These are phyloP conservation scores for Talaromyces sp. DNA, from an alignment of 2,329 filamentous ascomycete genomes.

Conservation along the genomic window DNA sequence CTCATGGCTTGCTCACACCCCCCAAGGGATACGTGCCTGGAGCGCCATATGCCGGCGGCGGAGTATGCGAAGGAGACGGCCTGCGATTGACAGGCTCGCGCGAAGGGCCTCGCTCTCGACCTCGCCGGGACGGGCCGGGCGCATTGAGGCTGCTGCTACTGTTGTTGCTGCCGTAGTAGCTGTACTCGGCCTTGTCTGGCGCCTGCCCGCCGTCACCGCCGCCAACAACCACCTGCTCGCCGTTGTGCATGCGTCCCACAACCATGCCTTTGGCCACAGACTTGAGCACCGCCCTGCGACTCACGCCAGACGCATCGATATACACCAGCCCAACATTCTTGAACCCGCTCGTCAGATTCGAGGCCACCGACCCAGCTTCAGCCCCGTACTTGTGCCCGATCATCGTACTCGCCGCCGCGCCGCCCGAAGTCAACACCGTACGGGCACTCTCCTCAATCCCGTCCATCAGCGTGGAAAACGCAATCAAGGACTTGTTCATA, in stretches of 20 bases:
- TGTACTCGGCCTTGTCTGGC: constrained; percentile 4
- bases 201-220: constrained; percentile 40
- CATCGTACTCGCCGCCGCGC: constrained; percentile 74
- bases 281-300: constrained; percentile 82
- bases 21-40: constrained; percentile 28
- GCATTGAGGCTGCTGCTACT: not conserved
- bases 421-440: constrained; percentile 66
- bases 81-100: constrained; percentile 25
- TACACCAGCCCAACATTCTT: constrained; percentile 97
- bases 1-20: constrained; percentile 23
- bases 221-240: constrained; percentile 44
- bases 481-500: constrained; percentile 93
- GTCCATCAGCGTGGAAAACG: constrained; percentile 89
- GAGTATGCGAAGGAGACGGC: constrained; percentile 30
- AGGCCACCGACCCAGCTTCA: constrained; percentile 75
- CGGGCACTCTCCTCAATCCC: constrained; percentile 84
- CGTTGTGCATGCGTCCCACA: constrained; percentile 44
- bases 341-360: constrained; percentile 72
- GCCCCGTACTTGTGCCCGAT: constrained; percentile 84
- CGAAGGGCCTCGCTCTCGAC: constrained; percentile 13
- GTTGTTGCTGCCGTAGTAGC: constrained; percentile 3
- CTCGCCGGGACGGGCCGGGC: not conserved
- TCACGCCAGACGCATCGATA: constrained; percentile 92
- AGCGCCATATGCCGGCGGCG: constrained; percentile 36
- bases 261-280: constrained; percentile 92